Evolutionary conservation across 768 basidiomycete genomes (phyloP).

Genomic region (Neoboletus subvelutipes): DNA sequence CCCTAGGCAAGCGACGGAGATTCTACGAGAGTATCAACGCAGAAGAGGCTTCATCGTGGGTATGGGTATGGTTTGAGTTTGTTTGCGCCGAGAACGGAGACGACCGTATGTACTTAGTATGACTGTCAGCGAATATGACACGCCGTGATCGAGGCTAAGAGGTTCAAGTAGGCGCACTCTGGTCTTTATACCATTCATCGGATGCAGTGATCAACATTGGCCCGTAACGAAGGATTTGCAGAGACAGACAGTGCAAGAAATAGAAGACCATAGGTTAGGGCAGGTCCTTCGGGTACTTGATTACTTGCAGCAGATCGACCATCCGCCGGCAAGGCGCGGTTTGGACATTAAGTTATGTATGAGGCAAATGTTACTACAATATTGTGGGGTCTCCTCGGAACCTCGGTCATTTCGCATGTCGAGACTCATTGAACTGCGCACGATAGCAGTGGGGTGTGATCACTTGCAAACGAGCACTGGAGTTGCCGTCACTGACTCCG

Average conservation of each 20-base stretch:
- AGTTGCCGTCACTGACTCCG: not conserved
- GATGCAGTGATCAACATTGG: not conserved
- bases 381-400: conserved; percentile 1
- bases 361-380: not conserved
- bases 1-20: conserved; percentile 17
- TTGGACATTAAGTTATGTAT: not conserved
- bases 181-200: not conserved
- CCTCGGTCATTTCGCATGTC: conserved; percentile 8
- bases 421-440: not conserved
- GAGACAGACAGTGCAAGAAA: not conserved
- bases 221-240: not conserved
- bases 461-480: not conserved
- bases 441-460: not conserved
- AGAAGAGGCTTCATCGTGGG: conserved; percentile 1
- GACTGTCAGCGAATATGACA: not conserved
- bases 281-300: not conserved
- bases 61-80: conserved; percentile 4
- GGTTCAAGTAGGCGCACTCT: not conserved
- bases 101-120: not conserved
- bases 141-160: not conserved
- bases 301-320: conserved; percentile 2
- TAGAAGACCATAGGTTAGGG: not conserved
- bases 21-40: conserved; percentile 2
- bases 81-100: conserved; percentile 6
- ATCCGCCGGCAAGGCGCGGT: not conserved